phyloP scores from a whole-genome alignment of 257 asterid species.

The Solanum bulbocastanum region DNA sequence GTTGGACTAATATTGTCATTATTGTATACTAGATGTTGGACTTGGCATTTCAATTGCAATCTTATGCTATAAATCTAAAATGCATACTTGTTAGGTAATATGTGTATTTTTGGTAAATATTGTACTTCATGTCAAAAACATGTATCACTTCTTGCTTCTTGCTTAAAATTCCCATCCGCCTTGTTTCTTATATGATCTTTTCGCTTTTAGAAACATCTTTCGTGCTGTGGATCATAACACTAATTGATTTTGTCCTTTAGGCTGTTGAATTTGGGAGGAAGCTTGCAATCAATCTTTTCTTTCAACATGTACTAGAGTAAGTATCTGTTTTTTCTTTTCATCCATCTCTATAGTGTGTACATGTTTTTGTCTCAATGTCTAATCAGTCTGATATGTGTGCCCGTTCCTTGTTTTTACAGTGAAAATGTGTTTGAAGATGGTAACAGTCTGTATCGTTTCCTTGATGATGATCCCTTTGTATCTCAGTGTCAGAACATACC shows the following conservation, averaged over 20 bases:
- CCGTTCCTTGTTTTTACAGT: constrained; percentile 20
- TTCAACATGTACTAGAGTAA: constrained; percentile 66
- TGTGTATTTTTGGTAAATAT: neutral
- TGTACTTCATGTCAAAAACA: neutral
- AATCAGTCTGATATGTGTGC: neutral
- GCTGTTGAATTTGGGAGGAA: constrained; percentile 87
- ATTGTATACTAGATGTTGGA: neutral
- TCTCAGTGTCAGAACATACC: constrained; percentile 80
- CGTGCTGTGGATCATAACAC: neutral
- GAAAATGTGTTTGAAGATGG: constrained; percentile 75
- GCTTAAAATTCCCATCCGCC: neutral
- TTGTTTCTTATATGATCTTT: neutral
- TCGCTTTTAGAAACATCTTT: neutral
- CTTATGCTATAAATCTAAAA: neutral
- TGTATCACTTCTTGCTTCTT: neutral
- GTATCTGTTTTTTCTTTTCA: constrained; percentile 16
- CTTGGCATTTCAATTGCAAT: neutral
- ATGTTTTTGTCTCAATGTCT: neutral
- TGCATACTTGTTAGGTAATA: neutral
- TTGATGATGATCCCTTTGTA: constrained; percentile 69
- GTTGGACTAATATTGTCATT: neutral
- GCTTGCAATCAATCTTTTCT: constrained; percentile 62
- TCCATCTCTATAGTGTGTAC: neutral
- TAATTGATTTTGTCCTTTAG: constrained; percentile 25
- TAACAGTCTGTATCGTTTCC: constrained; percentile 66